phyloP scores from a whole-genome alignment of 371 early-diverging fungal species.

The Polyrhizophydium stewartii region DNA sequence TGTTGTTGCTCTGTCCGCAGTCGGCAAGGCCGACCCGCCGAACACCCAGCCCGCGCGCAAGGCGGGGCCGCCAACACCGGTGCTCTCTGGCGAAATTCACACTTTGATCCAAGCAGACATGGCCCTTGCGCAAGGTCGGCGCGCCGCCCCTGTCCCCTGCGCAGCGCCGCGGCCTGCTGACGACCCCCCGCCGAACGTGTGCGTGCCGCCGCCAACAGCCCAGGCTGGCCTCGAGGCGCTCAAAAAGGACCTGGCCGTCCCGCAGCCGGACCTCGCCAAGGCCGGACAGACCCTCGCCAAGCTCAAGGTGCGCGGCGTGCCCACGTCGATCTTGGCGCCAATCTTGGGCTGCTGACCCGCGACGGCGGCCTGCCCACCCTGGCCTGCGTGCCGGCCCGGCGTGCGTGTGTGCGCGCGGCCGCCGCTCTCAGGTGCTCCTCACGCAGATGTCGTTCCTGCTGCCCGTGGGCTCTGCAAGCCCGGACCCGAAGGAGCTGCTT shows the following conservation, averaged over 20 bases:
- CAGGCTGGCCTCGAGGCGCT: conserved; percentile 25
- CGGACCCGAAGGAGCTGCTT: conserved; percentile 59
- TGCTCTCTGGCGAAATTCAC: no score
- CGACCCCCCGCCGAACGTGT: no score
- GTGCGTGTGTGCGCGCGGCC: neutral
- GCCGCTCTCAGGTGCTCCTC: conserved; percentile 56
- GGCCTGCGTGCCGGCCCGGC: no score
- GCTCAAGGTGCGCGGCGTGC: conserved; percentile 61
- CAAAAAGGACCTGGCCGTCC: conserved; percentile 60
- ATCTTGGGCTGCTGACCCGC: neutral
- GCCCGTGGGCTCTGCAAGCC: conserved; percentile 48
- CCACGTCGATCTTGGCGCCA: neutral
- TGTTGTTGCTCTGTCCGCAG: no score
- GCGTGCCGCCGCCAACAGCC: conserved; percentile 14
- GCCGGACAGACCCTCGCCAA: conserved; percentile 65
- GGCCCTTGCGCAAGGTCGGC: no score
- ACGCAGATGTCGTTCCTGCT: conserved; percentile 69
- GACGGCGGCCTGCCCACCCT: neutral
- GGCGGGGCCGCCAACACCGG: no score
- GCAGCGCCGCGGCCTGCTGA: no score
- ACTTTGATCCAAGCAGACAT: no score
- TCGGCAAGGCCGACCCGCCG: no score
- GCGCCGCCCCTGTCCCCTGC: no score
- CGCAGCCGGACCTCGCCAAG: conserved; percentile 68
- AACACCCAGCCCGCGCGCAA: no score